phyloP scores from a whole-genome alignment of 2,329 filamentous ascomycete species.

The Rosellinia necatrix region DNA sequence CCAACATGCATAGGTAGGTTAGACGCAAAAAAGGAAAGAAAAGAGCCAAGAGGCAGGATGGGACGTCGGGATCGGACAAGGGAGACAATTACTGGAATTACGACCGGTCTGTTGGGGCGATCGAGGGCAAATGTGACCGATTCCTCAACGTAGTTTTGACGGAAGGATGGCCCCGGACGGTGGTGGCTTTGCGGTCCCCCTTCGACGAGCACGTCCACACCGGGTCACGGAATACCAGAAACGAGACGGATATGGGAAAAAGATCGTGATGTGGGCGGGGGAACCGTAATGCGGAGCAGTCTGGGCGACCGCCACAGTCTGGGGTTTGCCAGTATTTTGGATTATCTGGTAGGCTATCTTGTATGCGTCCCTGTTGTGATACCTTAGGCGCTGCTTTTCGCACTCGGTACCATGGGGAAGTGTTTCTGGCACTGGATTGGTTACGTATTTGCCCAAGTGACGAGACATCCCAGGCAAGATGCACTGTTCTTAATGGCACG shows the following conservation, averaged over 20 bases:
- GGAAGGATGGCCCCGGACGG: neutral
- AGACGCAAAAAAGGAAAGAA: too few species aligned
- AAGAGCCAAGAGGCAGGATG: conserved; percentile 8
- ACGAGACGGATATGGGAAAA: neutral
- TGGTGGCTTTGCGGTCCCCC: too few species aligned
- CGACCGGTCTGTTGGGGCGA: neutral
- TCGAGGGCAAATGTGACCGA: neutral
- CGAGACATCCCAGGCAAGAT: conserved; percentile 7
- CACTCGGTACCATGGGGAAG: conserved; percentile 11
- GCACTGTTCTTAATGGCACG: conserved; percentile 10
- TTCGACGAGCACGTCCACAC: neutral
- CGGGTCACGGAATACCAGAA: conserved; percentile 10
- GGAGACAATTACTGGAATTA: neutral
- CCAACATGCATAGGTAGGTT: too few species aligned
- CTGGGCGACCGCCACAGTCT: conserved; percentile 14
- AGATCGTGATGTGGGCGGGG: conserved; percentile 10
- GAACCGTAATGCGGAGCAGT: conserved; percentile 1
- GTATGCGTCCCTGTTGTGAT: conserved; percentile 27
- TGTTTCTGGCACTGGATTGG: conserved; percentile 15
- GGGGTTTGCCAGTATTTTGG: conserved; percentile 19
- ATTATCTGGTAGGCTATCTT: conserved; percentile 15
- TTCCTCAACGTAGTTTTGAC: too few species aligned
- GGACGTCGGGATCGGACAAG: conserved; percentile 1
- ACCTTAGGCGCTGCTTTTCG: conserved; percentile 15
- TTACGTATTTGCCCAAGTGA: conserved; percentile 1